Evolutionary conservation across 345 rosid genomes (phyloP).

Genomic region (Sisymbrium irio): DNA sequence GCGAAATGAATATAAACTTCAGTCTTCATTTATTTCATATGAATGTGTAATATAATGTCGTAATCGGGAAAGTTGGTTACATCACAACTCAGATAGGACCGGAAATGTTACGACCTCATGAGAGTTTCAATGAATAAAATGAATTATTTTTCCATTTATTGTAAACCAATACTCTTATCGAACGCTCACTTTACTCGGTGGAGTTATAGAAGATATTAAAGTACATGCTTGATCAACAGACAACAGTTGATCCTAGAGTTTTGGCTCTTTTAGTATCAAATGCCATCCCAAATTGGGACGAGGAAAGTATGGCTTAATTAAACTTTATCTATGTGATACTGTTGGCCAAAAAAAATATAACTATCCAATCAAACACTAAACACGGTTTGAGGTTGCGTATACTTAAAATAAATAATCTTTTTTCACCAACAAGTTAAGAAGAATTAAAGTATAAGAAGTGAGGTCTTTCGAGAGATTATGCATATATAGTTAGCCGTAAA

Average conservation of each 20-base stretch:
- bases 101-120: constrained; percentile 13
- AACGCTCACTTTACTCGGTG: constrained; percentile 10
- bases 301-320: too few species aligned
- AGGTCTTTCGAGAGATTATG: constrained; percentile 12
- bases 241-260: not conserved
- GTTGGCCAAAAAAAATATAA: not conserved
- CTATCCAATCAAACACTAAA: constrained; percentile 2
- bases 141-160: not conserved
- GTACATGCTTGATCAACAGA: not conserved
- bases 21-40: constrained; percentile 9
- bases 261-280: not conserved
- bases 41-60: constrained; percentile 14
- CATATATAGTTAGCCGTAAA: constrained; percentile 21
- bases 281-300: too few species aligned
- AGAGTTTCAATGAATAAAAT: not conserved
- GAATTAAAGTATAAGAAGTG: not conserved
- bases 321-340: not conserved
- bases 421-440: not conserved
- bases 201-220: not conserved
- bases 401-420: not conserved
- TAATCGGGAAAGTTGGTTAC: constrained; percentile 12
- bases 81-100: constrained; percentile 28
- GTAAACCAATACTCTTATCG: constrained; percentile 2
- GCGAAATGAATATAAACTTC: constrained; percentile 5
- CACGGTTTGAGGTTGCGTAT: constrained; percentile 17